These are phyloP conservation scores for Neurospora africana DNA, from an alignment of 495 filamentous ascomycete genomes.

Conservation along the genomic window DNA sequence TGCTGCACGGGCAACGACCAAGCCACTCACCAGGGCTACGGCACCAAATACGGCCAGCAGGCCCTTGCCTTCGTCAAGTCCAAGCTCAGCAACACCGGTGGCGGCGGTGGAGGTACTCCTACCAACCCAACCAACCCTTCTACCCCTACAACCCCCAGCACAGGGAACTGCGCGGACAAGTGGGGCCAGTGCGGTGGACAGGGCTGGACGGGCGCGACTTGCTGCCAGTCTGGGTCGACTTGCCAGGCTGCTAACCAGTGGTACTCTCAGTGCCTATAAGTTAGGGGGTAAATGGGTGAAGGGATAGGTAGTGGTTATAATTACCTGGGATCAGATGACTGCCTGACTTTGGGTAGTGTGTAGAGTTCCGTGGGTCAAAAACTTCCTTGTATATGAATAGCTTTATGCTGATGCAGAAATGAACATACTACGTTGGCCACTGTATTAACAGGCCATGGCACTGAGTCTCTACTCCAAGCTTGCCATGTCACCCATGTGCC, in stretches of 20 bases:
- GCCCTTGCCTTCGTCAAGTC: constrained; percentile 45
- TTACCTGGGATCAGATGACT: not conserved
- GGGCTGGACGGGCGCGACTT: constrained; percentile 20
- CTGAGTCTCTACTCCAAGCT: not conserved
- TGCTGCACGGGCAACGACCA: constrained; percentile 53
- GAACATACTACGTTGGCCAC: not conserved
- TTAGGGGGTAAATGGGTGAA: not conserved
- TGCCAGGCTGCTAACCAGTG: constrained; percentile 21
- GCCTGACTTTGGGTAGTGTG: not conserved
- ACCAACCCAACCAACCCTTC: not conserved
- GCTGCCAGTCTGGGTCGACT: constrained; percentile 16
- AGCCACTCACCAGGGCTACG: constrained; percentile 48
- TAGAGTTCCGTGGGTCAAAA: not conserved
- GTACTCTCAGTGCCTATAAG: constrained; percentile 27
- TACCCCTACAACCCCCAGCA: constrained; percentile 11
- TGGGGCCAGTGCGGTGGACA: constrained; percentile 25
- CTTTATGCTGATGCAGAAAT: not conserved
- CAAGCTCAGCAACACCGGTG: constrained; percentile 19
- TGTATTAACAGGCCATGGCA: not conserved
- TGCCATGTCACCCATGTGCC: too few relatives aligned
- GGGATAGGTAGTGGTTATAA: constrained; percentile 6
- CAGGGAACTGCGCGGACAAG: constrained; percentile 14
- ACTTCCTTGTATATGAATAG: not conserved
- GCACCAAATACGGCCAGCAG: constrained; percentile 45
- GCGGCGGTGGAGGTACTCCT: constrained; percentile 1